Conservation (phyloP, 805 yeast genomes). For the Allodekkera sacchari region DNA sequence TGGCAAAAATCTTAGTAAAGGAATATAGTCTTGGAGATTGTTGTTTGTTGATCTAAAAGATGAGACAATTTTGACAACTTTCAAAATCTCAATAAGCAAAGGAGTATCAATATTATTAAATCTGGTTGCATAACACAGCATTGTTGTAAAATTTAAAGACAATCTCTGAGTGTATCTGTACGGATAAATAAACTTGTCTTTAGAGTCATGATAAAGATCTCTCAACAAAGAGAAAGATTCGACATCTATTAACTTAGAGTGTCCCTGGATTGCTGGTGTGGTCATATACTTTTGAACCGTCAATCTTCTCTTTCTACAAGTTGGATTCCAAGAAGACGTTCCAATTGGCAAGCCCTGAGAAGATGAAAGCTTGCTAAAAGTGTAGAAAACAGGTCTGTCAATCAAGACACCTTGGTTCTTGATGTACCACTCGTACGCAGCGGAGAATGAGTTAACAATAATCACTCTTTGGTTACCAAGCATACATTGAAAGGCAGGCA, state of each 20-base stretch:
- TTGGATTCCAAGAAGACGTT: conserved; percentile 34
- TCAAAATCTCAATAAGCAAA: conserved; percentile 22
- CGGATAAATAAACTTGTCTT: conserved; percentile 12
- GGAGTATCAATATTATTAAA: conserved; percentile 22
- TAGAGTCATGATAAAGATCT: conserved; percentile 15
- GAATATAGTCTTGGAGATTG: conserved; percentile 30
- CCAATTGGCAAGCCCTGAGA: conserved; percentile 33
- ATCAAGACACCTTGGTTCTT: conserved; percentile 14
- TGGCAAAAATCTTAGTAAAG: conserved; percentile 24
- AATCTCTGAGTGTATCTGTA: conserved; percentile 25
- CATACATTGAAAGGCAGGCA: conserved; percentile 19
- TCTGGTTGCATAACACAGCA: conserved; percentile 32
- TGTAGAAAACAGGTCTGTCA: conserved; percentile 16
- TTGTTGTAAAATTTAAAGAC: conserved; percentile 30
- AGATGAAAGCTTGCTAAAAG: conserved; percentile 17
- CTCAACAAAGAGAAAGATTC: conserved; percentile 26
- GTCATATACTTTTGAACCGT: conserved; percentile 32
- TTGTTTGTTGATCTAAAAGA: conserved; percentile 28
- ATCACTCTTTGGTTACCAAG: conserved; percentile 15
- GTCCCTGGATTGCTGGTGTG: conserved; percentile 27
- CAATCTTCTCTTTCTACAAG: conserved; percentile 26
- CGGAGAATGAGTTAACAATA: conserved; percentile 10
- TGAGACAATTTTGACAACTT: conserved; percentile 23
- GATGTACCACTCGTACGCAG: conserved; percentile 16
- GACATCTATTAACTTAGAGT: conserved; percentile 25